phyloP scores from a whole-genome alignment of 768 basidiomycete genomes.

The Tulasnella sp. region DNA sequence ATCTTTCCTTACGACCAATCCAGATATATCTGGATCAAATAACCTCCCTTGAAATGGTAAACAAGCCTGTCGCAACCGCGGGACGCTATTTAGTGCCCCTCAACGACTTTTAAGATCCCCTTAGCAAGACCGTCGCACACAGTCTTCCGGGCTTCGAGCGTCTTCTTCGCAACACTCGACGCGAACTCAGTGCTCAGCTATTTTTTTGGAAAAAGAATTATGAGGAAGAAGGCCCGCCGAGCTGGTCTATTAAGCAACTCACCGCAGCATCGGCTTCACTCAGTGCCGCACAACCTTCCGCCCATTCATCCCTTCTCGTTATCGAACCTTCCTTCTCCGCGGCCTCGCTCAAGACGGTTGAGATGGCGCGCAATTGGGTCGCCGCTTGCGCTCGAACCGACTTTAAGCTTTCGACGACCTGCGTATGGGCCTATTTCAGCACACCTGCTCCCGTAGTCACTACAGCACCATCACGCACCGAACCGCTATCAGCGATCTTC shows the following conservation, averaged over 20 bases:
- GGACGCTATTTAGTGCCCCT: not conserved
- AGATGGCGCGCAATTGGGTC: slow-evolving; percentile 45
- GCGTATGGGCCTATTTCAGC: not conserved
- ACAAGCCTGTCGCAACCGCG: too few species aligned
- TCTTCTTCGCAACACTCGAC: slow-evolving; percentile 41
- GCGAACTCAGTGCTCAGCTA: slow-evolving; percentile 45
- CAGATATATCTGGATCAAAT: not conserved
- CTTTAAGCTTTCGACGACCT: slow-evolving; percentile 63
- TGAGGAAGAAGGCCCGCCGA: not conserved
- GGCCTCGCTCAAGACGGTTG: slow-evolving; percentile 19
- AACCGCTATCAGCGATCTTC: slow-evolving; percentile 57
- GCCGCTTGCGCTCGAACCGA: slow-evolving; percentile 43
- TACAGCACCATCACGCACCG: slow-evolving; percentile 3
- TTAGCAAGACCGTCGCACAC: slow-evolving; percentile 60
- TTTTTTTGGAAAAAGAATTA: not conserved
- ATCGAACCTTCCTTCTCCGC: slow-evolving; percentile 32
- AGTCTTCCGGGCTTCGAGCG: slow-evolving; percentile 59
- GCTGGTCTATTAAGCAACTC: too few species aligned
- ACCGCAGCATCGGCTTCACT: slow-evolving; percentile 28
- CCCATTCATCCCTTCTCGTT: slow-evolving; percentile 42
- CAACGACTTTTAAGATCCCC: slow-evolving; percentile 27
- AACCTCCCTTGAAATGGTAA: not conserved
- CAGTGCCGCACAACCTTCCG: slow-evolving; percentile 39
- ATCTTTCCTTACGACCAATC: not conserved
- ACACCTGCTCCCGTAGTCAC: not conserved